Evolutionary conservation across 2,329 filamentous ascomycete genomes (phyloP).

Genomic region (Pestalotiopsis sp.): DNA sequence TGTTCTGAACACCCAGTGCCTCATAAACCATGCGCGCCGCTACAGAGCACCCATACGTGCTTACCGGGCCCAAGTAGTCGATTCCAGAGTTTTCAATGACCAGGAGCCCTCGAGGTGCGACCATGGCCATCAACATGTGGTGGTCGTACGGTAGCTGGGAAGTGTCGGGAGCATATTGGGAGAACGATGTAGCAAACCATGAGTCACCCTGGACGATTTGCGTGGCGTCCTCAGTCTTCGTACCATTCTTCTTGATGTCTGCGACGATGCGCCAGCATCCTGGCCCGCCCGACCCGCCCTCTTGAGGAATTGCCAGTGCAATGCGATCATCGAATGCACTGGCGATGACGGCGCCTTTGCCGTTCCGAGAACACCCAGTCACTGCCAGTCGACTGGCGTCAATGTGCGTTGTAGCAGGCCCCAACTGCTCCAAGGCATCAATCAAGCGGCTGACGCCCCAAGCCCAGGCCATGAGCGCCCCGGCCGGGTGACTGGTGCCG

Average conservation of each 20-base stretch:
- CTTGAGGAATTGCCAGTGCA: constrained; percentile 51
- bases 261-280: constrained; percentile 48
- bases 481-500: constrained; percentile 45
- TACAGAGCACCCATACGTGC: constrained; percentile 44
- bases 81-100: constrained; percentile 50
- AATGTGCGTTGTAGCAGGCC: constrained; percentile 38
- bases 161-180: constrained; percentile 53
- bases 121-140: constrained; percentile 51
- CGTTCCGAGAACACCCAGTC: constrained; percentile 54
- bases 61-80: constrained; percentile 50
- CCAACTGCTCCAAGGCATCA: constrained; percentile 45
- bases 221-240: constrained; percentile 50
- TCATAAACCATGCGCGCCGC: constrained; percentile 28
- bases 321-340: constrained; percentile 51
- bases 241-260: constrained; percentile 41
- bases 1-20: constrained; percentile 27
- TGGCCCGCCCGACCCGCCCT: constrained; percentile 51
- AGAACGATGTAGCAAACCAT: constrained; percentile 53
- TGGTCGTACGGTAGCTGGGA: constrained; percentile 50
- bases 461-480: constrained; percentile 52
- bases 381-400: constrained; percentile 41
- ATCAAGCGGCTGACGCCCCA: constrained; percentile 53
- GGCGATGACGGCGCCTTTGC: constrained; percentile 53
- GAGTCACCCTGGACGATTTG: constrained; percentile 57
- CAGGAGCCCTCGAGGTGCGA: constrained; percentile 49